Conservation (phyloP, 208 protist species). For the Porcisia hertigi region DNA sequence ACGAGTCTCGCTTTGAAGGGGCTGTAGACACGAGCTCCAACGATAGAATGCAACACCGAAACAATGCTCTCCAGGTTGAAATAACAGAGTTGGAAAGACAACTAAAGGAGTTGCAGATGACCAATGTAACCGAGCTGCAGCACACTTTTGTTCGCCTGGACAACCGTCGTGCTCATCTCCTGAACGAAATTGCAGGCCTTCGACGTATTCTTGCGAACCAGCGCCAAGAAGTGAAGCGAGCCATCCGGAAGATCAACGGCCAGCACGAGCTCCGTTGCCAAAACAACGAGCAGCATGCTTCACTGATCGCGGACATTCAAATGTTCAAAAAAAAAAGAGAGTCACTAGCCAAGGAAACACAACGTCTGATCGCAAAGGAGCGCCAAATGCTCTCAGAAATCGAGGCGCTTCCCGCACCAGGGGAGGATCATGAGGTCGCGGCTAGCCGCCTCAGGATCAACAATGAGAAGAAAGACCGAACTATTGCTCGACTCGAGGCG, state of each 20-base stretch:
- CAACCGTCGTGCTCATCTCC: conserved; percentile 52
- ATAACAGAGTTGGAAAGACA: conserved; percentile 59
- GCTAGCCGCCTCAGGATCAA: conserved; percentile 42
- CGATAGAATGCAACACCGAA: conserved; percentile 49
- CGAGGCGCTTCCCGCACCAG: conserved; percentile 21
- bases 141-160: conserved; percentile 71
- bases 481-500: conserved; percentile 55
- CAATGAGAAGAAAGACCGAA: conserved; percentile 52
- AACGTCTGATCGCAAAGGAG: conserved; percentile 35
- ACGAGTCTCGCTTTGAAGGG: conserved; percentile 26
- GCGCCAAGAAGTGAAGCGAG: conserved; percentile 61
- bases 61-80: conserved; percentile 56
- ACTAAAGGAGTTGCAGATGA: conserved; percentile 48
- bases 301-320: conserved; percentile 60
- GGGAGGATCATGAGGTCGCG: conserved; percentile 35
- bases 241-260: conserved; percentile 45
- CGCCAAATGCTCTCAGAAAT: conserved; percentile 25
- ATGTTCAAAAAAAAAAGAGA: conserved; percentile 73
- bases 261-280: conserved; percentile 58
- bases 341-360: conserved; percentile 34
- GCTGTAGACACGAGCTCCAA: conserved; percentile 35
- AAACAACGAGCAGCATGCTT: conserved; percentile 70
- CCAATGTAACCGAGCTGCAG: conserved; percentile 72
- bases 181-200: conserved; percentile 81
- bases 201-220: conserved; percentile 83